Evolutionary conservation across 2,329 filamentous ascomycete genomes (phyloP).

Genomic region (Eutypa lata): DNA sequence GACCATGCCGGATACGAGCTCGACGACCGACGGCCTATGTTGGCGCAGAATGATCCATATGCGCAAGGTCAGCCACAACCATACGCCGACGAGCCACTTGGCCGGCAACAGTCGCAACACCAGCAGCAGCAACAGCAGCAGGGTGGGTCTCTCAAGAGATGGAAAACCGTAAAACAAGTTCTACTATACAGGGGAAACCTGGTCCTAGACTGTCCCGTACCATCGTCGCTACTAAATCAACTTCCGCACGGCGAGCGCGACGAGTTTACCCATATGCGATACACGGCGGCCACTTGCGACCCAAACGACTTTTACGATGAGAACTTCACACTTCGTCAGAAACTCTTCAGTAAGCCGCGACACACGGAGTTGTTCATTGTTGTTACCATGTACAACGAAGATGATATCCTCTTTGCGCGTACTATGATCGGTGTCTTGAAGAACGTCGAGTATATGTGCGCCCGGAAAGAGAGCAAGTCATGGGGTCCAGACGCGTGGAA

Average conservation of each 20-base stretch:
- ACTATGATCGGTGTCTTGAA: slow-evolving; percentile 99
- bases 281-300: slow-evolving; percentile 97
- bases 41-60: slow-evolving; percentile 58
- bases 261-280: slow-evolving; percentile 92
- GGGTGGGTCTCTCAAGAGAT: slow-evolving; percentile 70
- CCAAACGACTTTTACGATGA: slow-evolving; percentile 87
- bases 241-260: slow-evolving; percentile 89
- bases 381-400: slow-evolving; percentile 98
- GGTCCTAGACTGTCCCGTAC: slow-evolving; percentile 93
- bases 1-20: slow-evolving; percentile 64
- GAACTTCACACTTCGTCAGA: slow-evolving; percentile 90
- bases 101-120: slow-evolving; percentile 12
- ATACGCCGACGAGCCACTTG: slow-evolving; percentile 41
- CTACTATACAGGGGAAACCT: slow-evolving; percentile 94
- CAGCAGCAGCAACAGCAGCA: slow-evolving; percentile 40
- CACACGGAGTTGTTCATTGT: slow-evolving; percentile 97
- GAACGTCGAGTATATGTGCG: slow-evolving; percentile 96
- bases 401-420: slow-evolving; percentile 92
- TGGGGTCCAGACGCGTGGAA: slow-evolving; percentile 99
- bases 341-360: slow-evolving; percentile 75
- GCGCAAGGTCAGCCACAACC: slow-evolving; percentile 29
- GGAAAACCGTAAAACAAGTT: slow-evolving; percentile 99
- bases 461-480: slow-evolving; percentile 83
- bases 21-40: slow-evolving; percentile 72
- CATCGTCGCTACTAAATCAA: slow-evolving; percentile 81